Evolutionary conservation across 192 early-diverging fungal species (phyloP).

Genomic region (Phlyctochytrium arcticum): DNA sequence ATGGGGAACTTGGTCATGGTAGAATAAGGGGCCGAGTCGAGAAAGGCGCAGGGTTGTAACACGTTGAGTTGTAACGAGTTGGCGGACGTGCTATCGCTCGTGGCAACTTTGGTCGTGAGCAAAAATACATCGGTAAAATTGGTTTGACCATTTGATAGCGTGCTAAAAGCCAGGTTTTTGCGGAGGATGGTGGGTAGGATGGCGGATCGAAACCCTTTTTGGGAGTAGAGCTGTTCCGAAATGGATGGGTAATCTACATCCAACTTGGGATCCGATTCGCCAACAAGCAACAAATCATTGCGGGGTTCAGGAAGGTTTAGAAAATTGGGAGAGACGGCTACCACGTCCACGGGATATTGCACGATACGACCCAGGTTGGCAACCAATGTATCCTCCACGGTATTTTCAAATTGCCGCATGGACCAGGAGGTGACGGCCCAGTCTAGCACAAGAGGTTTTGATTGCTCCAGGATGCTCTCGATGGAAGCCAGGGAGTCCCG

Average conservation of each 20-base stretch:
- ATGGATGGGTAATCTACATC: neutral
- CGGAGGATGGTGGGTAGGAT: slow-evolving; percentile 14
- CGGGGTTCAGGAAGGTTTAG: slow-evolving; percentile 10
- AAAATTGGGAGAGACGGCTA: slow-evolving; percentile 20
- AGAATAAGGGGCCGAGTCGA: slow-evolving; percentile 3
- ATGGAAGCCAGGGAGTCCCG: neutral
- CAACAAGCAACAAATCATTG: neutral
- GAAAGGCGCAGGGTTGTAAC: slow-evolving; percentile 13
- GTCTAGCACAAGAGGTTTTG: slow-evolving; percentile 10
- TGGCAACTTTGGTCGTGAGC: neutral
- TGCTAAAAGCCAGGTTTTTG: neutral
- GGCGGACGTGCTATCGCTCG: neutral
- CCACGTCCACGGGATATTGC: neutral
- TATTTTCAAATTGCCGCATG: neutral
- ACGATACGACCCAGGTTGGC: slow-evolving; percentile 21
- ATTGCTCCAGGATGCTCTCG: neutral
- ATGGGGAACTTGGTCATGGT: slow-evolving; percentile 20
- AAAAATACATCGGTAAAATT: slow-evolving; percentile 12
- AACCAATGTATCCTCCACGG: slow-evolving; percentile 8
- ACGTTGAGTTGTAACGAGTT: slow-evolving; percentile 1
- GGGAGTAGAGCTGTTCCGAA: slow-evolving; percentile 25
- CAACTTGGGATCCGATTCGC: neutral
- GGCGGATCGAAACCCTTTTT: slow-evolving; percentile 17
- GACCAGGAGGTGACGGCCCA: slow-evolving; percentile 8
- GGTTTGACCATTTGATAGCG: neutral